These are phyloP conservation scores for Spergularia bocconei DNA, from an alignment of 148 eudicot species.

Conservation along the genomic window DNA sequence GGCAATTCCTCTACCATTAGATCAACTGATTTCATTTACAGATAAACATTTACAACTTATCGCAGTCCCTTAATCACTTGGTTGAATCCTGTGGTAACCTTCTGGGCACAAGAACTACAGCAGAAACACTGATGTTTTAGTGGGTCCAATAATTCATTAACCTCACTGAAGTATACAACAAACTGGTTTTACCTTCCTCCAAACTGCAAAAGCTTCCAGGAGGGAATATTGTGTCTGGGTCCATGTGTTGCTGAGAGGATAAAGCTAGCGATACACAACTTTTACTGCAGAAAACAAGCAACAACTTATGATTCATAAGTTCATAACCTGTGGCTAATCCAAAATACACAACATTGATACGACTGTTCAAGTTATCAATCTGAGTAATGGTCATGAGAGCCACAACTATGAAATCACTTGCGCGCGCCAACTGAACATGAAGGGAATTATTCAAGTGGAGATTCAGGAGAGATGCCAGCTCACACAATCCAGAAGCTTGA, in stretches of 20 bases:
- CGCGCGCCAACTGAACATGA: too few species aligned
- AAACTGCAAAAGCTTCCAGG: conserved; percentile 67
- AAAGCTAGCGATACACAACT: conserved; percentile 49
- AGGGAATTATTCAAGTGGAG: too few species aligned
- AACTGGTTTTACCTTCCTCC: conserved; percentile 52
- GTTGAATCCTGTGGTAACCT: conserved; percentile 32
- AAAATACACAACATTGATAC: background rate
- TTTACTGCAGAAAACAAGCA: conserved; percentile 58
- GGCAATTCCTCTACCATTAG: background rate
- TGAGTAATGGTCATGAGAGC: too few species aligned
- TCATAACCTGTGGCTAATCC: background rate
- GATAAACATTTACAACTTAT: background rate
- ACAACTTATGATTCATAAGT: conserved; percentile 14
- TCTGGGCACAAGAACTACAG: conserved; percentile 64
- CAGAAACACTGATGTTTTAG: conserved; percentile 23
- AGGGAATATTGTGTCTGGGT: conserved; percentile 65
- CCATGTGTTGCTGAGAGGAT: conserved; percentile 43
- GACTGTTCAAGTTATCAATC: too few species aligned
- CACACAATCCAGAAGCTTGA: too few species aligned
- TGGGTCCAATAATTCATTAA: background rate
- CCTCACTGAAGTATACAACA: background rate
- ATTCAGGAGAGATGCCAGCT: too few species aligned
- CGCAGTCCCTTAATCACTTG: conserved; percentile 8
- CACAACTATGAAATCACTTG: too few species aligned
- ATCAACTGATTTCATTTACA: conserved; percentile 15